Percentiles rank a stretch among this genome's conserved stretches.
Conservation (phyloP, 2,329 filamentous ascomycete species). For the Ophiostoma novo-ulmi region DNA sequence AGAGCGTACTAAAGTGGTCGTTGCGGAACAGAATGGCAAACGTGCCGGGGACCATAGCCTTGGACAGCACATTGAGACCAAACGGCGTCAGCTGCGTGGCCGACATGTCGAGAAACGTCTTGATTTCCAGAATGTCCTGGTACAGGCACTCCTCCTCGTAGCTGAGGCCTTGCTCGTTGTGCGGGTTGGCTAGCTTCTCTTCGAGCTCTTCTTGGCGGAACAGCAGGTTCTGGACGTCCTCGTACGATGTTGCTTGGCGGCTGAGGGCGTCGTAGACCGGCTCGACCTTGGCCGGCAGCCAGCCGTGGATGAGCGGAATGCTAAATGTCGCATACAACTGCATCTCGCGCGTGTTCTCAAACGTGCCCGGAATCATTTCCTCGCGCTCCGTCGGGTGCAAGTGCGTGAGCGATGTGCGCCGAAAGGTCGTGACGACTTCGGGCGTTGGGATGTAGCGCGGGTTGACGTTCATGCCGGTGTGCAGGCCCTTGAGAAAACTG, state of each 20-base stretch:
- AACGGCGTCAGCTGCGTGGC: conserved; percentile 82
- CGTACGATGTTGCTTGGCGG: conserved; percentile 75
- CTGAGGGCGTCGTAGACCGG: conserved; percentile 64
- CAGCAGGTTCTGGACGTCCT: conserved; percentile 83
- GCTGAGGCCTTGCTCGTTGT: conserved; percentile 50
- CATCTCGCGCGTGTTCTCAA: conserved; percentile 85
- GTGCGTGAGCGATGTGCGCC: conserved; percentile 50
- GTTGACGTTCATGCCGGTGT: conserved; percentile 98
- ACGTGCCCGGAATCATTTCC: conserved; percentile 59
- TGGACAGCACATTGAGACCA: conserved; percentile 69
- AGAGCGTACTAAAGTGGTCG: conserved; percentile 92
- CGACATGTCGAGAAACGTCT: conserved; percentile 70
- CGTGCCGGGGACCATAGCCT: conserved; percentile 66
- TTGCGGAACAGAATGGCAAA: conserved; percentile 93
- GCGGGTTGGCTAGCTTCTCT: conserved; percentile 57
- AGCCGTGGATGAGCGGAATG: conserved; percentile 86
- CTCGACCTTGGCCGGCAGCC: conserved; percentile 68
- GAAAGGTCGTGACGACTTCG: conserved; percentile 44
- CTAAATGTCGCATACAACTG: conserved; percentile 84
- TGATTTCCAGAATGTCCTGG: conserved; percentile 78
- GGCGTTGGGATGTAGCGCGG: conserved; percentile 69
- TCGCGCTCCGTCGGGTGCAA: conserved; percentile 48
- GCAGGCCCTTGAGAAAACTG: conserved; percentile 76
- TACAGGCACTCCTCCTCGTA: conserved; percentile 72
- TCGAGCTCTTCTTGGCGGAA: conserved; percentile 88